phyloP scores from a whole-genome alignment of 202 grass and related monocot genomes.

The Alloteropsis angusta region DNA sequence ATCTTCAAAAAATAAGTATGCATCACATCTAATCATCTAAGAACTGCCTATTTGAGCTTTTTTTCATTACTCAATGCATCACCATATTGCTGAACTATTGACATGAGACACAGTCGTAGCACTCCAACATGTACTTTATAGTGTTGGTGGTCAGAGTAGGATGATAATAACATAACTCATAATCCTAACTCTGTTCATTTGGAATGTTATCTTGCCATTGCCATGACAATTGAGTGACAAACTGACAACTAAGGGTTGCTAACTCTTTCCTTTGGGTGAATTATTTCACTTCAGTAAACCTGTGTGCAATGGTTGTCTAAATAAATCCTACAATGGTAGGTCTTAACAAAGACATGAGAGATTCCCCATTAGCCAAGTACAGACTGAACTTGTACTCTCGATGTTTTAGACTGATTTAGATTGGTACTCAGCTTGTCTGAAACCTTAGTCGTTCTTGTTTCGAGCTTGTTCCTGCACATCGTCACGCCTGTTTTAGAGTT shows the following conservation, averaged over 20 bases:
- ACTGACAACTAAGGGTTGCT: not conserved
- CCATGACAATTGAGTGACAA: not conserved
- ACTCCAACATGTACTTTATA: not conserved
- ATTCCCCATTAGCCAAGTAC: not conserved
- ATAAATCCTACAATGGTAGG: not conserved
- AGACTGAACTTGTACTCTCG: not conserved
- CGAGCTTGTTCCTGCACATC: not conserved
- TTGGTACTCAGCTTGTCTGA: not conserved
- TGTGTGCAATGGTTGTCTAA: not conserved
- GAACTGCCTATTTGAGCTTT: not conserved
- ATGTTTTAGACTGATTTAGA: not conserved
- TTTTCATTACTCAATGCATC: not conserved
- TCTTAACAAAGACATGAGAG: not conserved
- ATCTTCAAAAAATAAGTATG: not conserved
- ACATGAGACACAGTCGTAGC: not conserved
- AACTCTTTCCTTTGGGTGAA: not conserved
- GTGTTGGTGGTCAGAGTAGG: not conserved
- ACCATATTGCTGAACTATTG: not conserved
- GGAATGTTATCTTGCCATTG: not conserved
- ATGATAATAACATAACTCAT: not conserved
- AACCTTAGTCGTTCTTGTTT: conserved; percentile 10
- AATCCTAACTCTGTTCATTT: conserved; percentile 2
- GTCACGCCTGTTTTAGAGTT: conserved; percentile 1
- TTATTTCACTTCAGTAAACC: not conserved
- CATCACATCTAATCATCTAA: conserved; percentile 3